Evolutionary conservation across 768 basidiomycete genomes (phyloP).

Genomic region (Lanmaoa rubissima): DNA sequence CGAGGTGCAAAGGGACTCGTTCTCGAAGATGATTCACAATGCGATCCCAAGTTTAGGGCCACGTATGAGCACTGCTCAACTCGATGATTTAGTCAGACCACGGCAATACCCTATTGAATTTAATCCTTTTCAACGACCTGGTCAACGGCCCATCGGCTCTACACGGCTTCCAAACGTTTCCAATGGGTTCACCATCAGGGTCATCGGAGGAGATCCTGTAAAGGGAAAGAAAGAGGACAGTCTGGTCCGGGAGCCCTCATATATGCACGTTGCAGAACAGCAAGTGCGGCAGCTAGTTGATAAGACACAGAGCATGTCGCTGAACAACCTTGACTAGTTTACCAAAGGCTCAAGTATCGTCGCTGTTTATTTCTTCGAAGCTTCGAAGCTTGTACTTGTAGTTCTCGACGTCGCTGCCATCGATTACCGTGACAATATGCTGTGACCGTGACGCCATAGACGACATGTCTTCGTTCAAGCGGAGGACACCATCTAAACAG

Average conservation of each 20-base stretch:
- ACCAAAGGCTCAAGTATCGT: background rate
- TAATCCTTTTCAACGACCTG: conserved; percentile 35
- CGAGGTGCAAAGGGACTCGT: conserved; percentile 28
- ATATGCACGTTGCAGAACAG: background rate
- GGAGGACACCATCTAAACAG: conserved; percentile 50
- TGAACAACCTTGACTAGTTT: conserved; percentile 31
- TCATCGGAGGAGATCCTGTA: conserved; percentile 22
- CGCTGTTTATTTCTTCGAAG: background rate
- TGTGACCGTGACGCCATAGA: conserved; percentile 15
- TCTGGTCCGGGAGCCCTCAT: background rate
- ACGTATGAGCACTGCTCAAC: conserved; percentile 20
- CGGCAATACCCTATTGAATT: conserved; percentile 31
- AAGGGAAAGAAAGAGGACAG: background rate
- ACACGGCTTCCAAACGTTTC: conserved; percentile 30
- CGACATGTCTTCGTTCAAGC: conserved; percentile 79
- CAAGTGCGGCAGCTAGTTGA: conserved; percentile 14
- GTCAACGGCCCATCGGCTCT: conserved; percentile 28
- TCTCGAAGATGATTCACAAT: conserved; percentile 30
- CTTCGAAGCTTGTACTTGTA: background rate
- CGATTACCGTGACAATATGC: background rate
- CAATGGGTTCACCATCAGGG: conserved; percentile 32
- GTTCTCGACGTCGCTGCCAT: background rate
- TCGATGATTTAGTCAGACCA: conserved; percentile 24
- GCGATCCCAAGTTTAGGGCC: conserved; percentile 26
- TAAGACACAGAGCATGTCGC: conserved; percentile 15